Evolutionary conservation across 2,329 filamentous ascomycete species (phyloP), one percentile per base, ranked within the genome.

Genomic region (Arthrobotrys entomopaga): DNA sequence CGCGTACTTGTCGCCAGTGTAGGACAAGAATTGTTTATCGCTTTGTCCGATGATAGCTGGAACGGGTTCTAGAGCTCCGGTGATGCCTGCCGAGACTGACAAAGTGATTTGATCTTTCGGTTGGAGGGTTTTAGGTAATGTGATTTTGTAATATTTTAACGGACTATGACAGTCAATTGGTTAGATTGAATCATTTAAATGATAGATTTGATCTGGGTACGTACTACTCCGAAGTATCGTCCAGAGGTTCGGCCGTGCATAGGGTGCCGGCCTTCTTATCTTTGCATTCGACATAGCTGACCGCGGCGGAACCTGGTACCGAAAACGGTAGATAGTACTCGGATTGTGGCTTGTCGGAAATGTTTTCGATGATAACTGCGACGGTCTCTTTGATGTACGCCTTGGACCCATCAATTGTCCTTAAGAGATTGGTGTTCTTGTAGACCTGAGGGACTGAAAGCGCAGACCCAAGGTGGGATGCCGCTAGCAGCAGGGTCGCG

Each of bases 311-410:
- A 82, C 92, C 85, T 76, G 89, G 87, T 71, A 89, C 85, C 67
- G 91, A 90, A 81, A 99, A 96, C 2, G 93, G 91, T 61, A 99
- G 80, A 82, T 90, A 98, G 86, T 99, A 99, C 82, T 96, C 90
- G 81, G 88, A 87, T 81, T 98, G 93, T 16, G 93, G 87, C 77
- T 89, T 84, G 75, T 87, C 86, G 80, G 90, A 91, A 77, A 91
- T 85, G 82, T 99, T 99, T 84, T 97, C 91, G 76, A 99, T 88
- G 59, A 96, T 86, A n/a, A 97, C 90, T 83, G 98, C 97, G 85
- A 97, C 88, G 13, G 89, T 90, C 83, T 98, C 94, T 80, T 93
- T 90, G 65, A 89, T 89, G 80, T 95, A 98, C 78, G 89, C 91
- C 85, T 97, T 98, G 83, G 98, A 94, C 70, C 97, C 83, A 78